phyloP scores from a whole-genome alignment of 2,329 filamentous ascomycete genomes.

The Hypoxylon rubiginosum region DNA sequence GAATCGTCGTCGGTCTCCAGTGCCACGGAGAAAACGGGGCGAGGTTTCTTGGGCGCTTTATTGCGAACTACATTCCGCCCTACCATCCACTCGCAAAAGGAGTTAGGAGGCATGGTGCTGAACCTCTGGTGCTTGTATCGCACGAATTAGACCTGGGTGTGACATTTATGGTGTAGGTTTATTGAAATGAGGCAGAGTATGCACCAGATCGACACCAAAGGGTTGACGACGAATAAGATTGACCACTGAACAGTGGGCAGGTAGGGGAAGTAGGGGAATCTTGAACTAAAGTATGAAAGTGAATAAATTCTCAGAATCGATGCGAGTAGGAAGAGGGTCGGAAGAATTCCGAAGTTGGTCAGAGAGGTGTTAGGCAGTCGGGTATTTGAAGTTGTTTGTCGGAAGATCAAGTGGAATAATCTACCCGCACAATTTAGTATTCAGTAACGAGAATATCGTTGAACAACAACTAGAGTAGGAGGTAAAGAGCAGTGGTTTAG shows the following conservation, averaged over 20 bases:
- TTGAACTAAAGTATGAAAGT: background rate
- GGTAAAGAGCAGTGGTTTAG: background rate
- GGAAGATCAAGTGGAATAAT: background rate
- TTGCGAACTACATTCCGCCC: slow-evolving; percentile 53
- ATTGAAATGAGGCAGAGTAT: background rate
- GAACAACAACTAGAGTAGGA: background rate
- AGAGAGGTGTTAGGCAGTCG: background rate
- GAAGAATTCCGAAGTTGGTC: background rate
- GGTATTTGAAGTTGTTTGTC: slow-evolving; percentile 1
- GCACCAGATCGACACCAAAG: background rate
- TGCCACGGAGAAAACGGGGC: slow-evolving; percentile 54
- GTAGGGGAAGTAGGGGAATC: background rate
- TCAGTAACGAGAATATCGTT: background rate
- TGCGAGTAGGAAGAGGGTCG: background rate
- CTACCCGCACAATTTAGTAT: background rate
- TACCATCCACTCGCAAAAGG: slow-evolving; percentile 57
- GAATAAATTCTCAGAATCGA: slow-evolving; percentile 6
- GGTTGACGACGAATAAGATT: background rate
- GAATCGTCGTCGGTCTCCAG: slow-evolving; percentile 66
- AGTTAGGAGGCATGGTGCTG: slow-evolving; percentile 56
- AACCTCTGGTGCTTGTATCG: background rate
- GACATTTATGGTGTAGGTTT: background rate
- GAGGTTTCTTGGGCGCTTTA: slow-evolving; percentile 23
- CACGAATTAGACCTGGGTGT: background rate
- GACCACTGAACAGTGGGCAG: background rate